Conservation (phyloP, 2,329 filamentous ascomycete species). For the Arthrobotrys conoides region DNA sequence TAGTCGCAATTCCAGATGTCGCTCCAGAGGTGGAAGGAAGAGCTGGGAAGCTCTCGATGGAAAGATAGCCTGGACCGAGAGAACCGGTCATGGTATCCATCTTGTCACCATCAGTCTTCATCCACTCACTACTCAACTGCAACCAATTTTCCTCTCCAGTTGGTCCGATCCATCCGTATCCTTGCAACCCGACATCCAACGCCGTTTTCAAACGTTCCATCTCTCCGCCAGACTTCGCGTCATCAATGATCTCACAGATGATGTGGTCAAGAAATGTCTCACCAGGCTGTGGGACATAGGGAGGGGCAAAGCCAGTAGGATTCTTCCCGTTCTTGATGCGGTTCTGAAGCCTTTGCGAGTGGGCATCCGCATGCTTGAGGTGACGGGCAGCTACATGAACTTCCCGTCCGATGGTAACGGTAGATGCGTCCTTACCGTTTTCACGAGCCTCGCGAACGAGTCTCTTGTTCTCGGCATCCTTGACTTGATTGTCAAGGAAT, state of each 20-base stretch:
- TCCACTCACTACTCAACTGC: conserved; percentile 25
- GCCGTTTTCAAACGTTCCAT: conserved; percentile 26
- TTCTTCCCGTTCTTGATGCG: conserved; percentile 5
- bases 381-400: conserved; percentile 11
- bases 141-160: conserved; percentile 48
- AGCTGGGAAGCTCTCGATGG: not conserved
- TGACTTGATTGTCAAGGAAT: conserved; percentile 42
- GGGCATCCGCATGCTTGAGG: conserved; percentile 18
- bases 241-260: conserved; percentile 41
- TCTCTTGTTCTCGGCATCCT: conserved; percentile 30
- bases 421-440: not conserved
- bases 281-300: conserved; percentile 47
- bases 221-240: conserved; percentile 55
- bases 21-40: not conserved
- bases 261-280: conserved; percentile 57
- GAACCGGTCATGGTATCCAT: conserved; percentile 37
- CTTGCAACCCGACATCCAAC: conserved; percentile 26
- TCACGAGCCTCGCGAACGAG: conserved; percentile 2
- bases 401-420: conserved; percentile 2
- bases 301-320: conserved; percentile 4
- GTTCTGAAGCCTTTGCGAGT: conserved; percentile 26
- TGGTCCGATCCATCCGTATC: conserved; percentile 27
- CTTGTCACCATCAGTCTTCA: conserved; percentile 23
- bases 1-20: not conserved
- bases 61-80: conserved; percentile 2